Conservation (phyloP, 2,329 filamentous ascomycete species). For the Sarocladiaceae sp. region DNA sequence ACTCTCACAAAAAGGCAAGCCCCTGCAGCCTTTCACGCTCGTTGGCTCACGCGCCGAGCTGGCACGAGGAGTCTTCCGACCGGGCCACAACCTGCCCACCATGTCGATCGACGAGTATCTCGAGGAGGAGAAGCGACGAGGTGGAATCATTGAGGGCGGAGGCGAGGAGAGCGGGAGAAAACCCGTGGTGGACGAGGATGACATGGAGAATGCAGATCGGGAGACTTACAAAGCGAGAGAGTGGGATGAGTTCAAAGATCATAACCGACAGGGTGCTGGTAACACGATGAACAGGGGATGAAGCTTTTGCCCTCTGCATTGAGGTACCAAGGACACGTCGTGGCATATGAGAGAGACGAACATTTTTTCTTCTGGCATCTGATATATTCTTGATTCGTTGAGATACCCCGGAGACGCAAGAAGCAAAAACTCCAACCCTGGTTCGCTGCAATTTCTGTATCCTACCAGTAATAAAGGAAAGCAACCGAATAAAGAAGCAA, state of each 20-base stretch:
- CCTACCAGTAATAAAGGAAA: too few relatives aligned
- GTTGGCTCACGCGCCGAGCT: conserved; percentile 66
- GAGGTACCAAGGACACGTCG: neutral
- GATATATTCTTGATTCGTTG: too few relatives aligned
- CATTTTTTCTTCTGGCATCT: neutral
- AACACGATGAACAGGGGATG: conserved; percentile 77
- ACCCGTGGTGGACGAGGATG: conserved; percentile 79
- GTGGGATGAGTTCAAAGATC: conserved; percentile 93
- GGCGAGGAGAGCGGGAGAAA: conserved; percentile 56
- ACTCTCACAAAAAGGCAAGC: conserved; percentile 72
- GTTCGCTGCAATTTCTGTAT: too few relatives aligned
- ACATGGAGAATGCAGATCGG: conserved; percentile 77
- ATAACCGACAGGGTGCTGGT: conserved; percentile 76
- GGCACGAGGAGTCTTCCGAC: conserved; percentile 74
- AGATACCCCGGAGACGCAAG: too few relatives aligned
- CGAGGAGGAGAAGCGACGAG: conserved; percentile 77
- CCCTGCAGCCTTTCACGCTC: conserved; percentile 85
- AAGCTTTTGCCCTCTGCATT: conserved; percentile 9
- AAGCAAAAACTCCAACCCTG: too few relatives aligned
- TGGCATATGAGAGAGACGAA: too few relatives aligned
- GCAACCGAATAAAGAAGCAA: too few relatives aligned
- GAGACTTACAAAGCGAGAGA: conserved; percentile 89
- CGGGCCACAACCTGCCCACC: conserved; percentile 88
- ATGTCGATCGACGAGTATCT: conserved; percentile 98
- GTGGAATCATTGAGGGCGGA: conserved; percentile 86